Percentiles rank a stretch among this genome's conserved stretches.
These are phyloP conservation scores for Brachypodium distachyon DNA, from an alignment of 202 grass and related monocot genomes.

Conservation along the genomic window DNA sequence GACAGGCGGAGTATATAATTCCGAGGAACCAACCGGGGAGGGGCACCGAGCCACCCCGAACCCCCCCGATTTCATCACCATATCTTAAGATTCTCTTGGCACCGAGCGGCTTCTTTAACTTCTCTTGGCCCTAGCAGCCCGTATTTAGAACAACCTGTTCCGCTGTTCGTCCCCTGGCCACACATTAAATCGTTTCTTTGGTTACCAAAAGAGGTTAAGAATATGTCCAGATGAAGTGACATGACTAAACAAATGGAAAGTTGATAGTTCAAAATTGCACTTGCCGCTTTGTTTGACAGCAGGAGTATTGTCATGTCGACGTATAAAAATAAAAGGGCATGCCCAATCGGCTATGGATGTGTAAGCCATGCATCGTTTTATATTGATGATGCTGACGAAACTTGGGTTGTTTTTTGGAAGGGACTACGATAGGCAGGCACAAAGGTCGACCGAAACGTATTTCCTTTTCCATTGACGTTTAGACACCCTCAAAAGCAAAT, in stretches of 20 bases:
- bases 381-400: no score
- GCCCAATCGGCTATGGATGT: not conserved
- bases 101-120: not conserved
- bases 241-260: not conserved
- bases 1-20: not conserved
- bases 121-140: not conserved
- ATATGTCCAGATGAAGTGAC: not conserved
- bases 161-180: not conserved
- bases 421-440: no score
- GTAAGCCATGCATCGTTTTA: no score
- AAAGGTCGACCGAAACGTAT: no score
- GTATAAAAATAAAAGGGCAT: no score
- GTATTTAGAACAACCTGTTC: not conserved
- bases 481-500: no score
- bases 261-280: not conserved
- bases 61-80: not conserved
- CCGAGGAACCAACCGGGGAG: not conserved
- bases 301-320: not conserved
- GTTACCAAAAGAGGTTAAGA: not conserved
- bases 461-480: no score
- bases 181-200: not conserved
- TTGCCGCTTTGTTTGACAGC: not conserved
- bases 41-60: not conserved
- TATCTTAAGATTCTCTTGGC: not conserved
- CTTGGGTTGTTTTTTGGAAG: no score